phyloP scores from a whole-genome alignment of 495 filamentous ascomycete genomes.

The Xylaria scruposa region DNA sequence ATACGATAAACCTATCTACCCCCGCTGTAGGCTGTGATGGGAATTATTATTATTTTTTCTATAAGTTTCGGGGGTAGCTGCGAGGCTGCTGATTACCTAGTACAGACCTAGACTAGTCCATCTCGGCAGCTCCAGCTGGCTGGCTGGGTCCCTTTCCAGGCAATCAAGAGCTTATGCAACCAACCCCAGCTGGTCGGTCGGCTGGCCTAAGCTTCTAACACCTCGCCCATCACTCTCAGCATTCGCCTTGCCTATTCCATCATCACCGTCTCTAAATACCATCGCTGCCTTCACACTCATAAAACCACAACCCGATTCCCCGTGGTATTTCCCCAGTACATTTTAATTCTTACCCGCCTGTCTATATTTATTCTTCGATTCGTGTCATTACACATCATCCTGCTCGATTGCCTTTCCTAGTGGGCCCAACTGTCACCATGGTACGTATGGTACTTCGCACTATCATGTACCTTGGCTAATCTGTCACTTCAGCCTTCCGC shows the following conservation, averaged over 20 bases:
- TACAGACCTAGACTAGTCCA: conserved; percentile 7
- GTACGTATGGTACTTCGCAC: conserved; percentile 30
- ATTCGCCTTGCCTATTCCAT: conserved; percentile 17
- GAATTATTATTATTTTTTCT: conserved; percentile 26
- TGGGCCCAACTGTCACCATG: conserved; percentile 33
- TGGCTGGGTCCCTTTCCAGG: conserved; percentile 21
- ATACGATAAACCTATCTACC: neutral
- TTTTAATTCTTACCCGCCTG: neutral
- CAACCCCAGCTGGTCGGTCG: conserved; percentile 6
- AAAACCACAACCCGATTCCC: conserved; percentile 1
- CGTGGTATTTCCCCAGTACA: neutral
- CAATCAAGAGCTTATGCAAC: conserved; percentile 42
- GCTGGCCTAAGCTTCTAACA: neutral
- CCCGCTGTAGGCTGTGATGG: conserved; percentile 28
- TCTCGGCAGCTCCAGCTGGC: conserved; percentile 25
- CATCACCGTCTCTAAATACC: conserved; percentile 7
- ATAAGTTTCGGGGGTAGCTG: conserved; percentile 36
- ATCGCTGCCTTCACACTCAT: neutral
- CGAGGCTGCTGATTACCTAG: conserved; percentile 36
- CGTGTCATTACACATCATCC: neutral
- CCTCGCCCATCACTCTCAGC: conserved; percentile 3
- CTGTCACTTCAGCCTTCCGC: conserved; percentile 72
- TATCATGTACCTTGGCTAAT: conserved; percentile 22
- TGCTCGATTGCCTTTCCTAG: conserved; percentile 1
- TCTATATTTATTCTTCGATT: neutral